Base-by-base conservation (phyloP, 352 stramenopile genomes). In the Globisporangium rhizosaccharum region DNA sequence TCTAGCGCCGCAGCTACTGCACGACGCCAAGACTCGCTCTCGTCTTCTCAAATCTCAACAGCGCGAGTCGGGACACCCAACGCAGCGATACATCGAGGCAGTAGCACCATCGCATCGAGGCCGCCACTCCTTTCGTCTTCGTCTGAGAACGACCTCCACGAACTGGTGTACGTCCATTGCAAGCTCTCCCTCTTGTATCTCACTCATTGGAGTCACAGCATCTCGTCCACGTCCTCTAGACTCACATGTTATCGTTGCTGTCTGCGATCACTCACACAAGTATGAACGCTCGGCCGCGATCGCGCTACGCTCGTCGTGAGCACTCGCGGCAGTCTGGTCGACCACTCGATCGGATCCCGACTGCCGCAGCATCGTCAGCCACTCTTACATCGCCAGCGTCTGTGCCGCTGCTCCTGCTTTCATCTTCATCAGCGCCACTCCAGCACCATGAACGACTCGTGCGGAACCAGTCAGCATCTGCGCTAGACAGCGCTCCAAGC, bases 261-360 rank as follows among this genome's bases (percentile, higher is more conserved):
- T 39, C 42, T 70, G n/a, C 47, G 57, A 18, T 62, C 15, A 7
- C 23, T 30, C 12, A 10, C 23, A 52, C 5, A 39, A 79, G 70
- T 1, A 59, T 80, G 36, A 84, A 74, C 56, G 61, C 68, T 10
- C 76, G 72, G 1, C 76, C 80, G 37, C 73, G 78, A 5, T 76
- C 78, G 14, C 74, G 76, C 45, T 87, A 85, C 41, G 78, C 78
- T 9, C 72, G 78, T 3, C 69, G 76, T 58, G 78, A 86, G 37
- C 53, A 68, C 63, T 58, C 63, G 9, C 53, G 57, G 0, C 53
- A 65, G 36, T 57, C 71, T 45, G 52, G 71, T n/a, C 69, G 62
- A 56, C 52, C 70, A 33, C 57, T 77, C 1, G 61, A 71, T 33
- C 71, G 71, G n/a, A 76, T 87, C 17, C 58, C 65, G 0, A 66